Conservation (phyloP, 2,329 filamentous ascomycete species). For the Alternaria arbusti region DNA sequence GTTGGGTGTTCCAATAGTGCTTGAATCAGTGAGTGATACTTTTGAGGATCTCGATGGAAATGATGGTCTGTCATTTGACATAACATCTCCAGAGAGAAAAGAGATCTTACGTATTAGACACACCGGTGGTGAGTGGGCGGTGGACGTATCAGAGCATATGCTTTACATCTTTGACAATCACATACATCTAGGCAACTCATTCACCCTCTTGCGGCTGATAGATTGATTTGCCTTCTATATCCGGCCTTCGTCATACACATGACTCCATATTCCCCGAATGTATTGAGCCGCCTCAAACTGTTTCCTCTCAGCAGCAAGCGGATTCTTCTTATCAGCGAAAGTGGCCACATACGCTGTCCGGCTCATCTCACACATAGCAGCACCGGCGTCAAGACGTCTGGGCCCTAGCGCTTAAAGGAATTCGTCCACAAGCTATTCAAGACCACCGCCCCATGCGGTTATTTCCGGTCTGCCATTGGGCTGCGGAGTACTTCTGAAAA, state of each 20-base stretch:
- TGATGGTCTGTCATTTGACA: background rate
- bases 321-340: background rate
- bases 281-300: background rate
- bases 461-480: slow-evolving; percentile 3
- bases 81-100: background rate
- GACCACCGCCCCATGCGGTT: slow-evolving; percentile 21
- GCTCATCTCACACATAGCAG: background rate
- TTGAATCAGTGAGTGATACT: background rate
- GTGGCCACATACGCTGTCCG: background rate
- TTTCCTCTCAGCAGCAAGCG: background rate
- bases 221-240: background rate
- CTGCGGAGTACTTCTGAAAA: slow-evolving; percentile 6
- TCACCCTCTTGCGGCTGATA: background rate
- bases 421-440: background rate
- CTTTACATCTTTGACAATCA: background rate
- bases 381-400: background rate
- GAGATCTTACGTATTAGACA: background rate
- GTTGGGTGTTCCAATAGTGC: background rate
- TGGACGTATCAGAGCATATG: background rate
- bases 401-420: background rate
- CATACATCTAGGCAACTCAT: background rate
- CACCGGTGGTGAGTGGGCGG: background rate
- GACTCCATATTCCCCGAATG: background rate
- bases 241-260: background rate
- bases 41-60: background rate